phyloP scores from a whole-genome alignment of 2,329 filamentous ascomycete species.

The Aureobasidium vineae region DNA sequence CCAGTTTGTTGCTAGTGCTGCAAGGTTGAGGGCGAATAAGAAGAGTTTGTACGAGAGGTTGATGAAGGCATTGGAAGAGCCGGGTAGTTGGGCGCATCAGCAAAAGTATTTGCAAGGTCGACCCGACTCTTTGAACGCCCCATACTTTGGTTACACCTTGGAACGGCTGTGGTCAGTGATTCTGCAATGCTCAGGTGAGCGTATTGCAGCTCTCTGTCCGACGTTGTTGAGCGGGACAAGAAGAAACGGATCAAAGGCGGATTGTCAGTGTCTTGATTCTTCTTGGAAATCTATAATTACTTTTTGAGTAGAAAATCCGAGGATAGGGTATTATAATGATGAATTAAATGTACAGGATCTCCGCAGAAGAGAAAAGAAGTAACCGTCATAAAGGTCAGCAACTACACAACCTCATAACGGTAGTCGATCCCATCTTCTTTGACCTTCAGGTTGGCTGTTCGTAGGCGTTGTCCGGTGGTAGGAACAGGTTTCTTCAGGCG shows the following conservation, averaged over 20 bases:
- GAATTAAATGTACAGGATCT: neutral
- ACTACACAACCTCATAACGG: slow-evolving; percentile 17
- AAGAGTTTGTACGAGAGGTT: neutral
- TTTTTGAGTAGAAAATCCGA: neutral
- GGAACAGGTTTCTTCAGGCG: slow-evolving; percentile 56
- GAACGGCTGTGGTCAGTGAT: slow-evolving; percentile 1
- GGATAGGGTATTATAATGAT: neutral
- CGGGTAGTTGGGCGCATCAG: neutral
- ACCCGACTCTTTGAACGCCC: neutral
- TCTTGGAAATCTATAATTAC: neutral
- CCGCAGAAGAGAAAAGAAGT: neutral
- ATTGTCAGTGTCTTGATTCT: slow-evolving; percentile 12
- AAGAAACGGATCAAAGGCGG: neutral
- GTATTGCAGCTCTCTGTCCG: neutral
- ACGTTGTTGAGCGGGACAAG: neutral
- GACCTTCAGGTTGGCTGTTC: neutral
- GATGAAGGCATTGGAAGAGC: neutral
- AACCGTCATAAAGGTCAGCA: neutral
- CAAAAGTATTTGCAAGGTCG: neutral
- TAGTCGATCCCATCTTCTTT: slow-evolving; percentile 7
- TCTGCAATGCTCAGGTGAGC: neutral
- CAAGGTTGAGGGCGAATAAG: slow-evolving; percentile 37
- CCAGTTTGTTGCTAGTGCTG: slow-evolving; percentile 49
- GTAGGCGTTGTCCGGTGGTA: slow-evolving; percentile 52
- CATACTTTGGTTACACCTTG: slow-evolving; percentile 9